phyloP scores from a whole-genome alignment of 225 moss, liverwort and hornwort species.

The Bryoerythrophyllum caledonicum region DNA sequence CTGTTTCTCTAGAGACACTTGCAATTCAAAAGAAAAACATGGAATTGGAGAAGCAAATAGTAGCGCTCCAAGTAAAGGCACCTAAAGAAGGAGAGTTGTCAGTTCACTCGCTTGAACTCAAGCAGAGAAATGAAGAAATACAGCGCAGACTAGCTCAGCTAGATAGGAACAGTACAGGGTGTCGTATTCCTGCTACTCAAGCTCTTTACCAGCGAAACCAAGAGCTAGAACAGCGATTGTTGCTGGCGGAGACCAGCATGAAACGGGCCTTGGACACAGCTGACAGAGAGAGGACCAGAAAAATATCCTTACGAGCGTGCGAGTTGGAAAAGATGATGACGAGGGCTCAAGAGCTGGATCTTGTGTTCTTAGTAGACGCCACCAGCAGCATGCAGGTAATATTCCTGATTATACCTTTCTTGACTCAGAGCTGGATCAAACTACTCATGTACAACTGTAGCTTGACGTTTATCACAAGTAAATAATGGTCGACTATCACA shows the following conservation, averaged over 20 bases:
- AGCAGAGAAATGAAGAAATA: neutral
- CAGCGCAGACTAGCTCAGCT: neutral
- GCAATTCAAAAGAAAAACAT: neutral
- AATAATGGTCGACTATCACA: too few species aligned
- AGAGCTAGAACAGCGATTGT: neutral
- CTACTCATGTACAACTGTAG: too few species aligned
- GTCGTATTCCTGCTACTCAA: neutral
- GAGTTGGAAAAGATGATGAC: neutral
- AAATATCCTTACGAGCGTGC: neutral
- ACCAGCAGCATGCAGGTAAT: neutral
- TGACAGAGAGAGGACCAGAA: neutral
- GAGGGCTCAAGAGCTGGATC: conserved; percentile 8
- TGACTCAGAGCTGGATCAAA: too few species aligned
- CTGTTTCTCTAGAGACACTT: neutral
- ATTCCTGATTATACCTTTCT: too few species aligned
- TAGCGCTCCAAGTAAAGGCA: neutral
- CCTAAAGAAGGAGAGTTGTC: neutral
- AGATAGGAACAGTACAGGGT: neutral
- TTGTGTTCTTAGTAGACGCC: neutral
- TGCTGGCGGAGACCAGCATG: neutral
- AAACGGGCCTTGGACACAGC: neutral
- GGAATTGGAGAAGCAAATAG: neutral
- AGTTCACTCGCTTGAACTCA: neutral
- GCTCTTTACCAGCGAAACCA: neutral
- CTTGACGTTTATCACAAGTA: too few species aligned